Conservation (phyloP, 2,329 filamentous ascomycete species). For the Xenosphaeropsis pyriputrescens region DNA sequence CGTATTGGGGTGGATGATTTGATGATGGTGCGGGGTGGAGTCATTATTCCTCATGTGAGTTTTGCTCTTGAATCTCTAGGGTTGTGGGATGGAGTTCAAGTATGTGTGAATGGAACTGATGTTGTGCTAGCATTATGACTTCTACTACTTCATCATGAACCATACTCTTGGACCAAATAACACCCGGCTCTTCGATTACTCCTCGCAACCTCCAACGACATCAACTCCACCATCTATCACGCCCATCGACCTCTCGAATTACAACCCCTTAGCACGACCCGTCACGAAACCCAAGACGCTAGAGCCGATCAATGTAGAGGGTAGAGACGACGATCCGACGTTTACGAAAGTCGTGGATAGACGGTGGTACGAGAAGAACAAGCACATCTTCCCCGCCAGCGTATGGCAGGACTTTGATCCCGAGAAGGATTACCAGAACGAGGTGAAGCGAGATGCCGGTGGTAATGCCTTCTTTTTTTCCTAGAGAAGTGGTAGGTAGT, state of each 20-base stretch:
- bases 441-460: constrained; percentile 67
- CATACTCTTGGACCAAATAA: constrained; percentile 62
- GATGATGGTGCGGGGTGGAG: constrained; percentile 77
- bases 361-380: constrained; percentile 93
- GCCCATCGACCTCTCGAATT: constrained; percentile 11
- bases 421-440: constrained; percentile 67
- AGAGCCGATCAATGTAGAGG: constrained; percentile 44
- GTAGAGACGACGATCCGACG: constrained; percentile 60
- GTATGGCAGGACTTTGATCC: constrained; percentile 93
- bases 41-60: constrained; percentile 90
- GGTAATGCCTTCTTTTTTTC: constrained; percentile 91
- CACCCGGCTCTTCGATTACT: constrained; percentile 63
- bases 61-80: neutral
- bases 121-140: constrained; percentile 69
- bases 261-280: constrained; percentile 23
- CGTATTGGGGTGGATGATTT: constrained; percentile 88
- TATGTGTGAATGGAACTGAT: constrained; percentile 6
- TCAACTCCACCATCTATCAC: constrained; percentile 3
- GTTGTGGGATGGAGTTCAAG: neutral
- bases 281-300: constrained; percentile 20
- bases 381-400: constrained; percentile 94
- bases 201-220: constrained; percentile 27
- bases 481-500: constrained; percentile 8
- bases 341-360: constrained; percentile 91
- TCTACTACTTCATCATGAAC: constrained; percentile 95